Evolutionary conservation across 2,329 filamentous ascomycete genomes (phyloP).

Genomic region (Pyrenochaeta sp.): DNA sequence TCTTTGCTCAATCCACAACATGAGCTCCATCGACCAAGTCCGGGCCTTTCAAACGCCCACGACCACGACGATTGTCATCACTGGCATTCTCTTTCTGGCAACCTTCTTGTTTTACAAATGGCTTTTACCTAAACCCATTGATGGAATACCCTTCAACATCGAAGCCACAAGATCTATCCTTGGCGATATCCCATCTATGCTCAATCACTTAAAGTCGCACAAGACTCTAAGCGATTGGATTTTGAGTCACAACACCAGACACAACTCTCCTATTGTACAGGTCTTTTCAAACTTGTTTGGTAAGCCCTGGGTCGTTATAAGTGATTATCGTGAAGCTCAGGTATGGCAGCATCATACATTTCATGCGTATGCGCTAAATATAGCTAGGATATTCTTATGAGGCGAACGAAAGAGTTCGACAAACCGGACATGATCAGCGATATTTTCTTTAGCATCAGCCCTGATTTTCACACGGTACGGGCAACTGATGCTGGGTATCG

Average conservation of each 20-base stretch:
- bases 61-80: not conserved
- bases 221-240: constrained; percentile 14
- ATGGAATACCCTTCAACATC: constrained; percentile 57
- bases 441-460: constrained; percentile 47
- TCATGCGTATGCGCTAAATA: not conserved
- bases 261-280: constrained; percentile 47
- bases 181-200: constrained; percentile 52
- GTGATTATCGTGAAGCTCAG: constrained; percentile 55
- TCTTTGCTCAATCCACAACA: not conserved
- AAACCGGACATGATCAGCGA: constrained; percentile 44
- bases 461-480: constrained; percentile 46
- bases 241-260: constrained; percentile 2
- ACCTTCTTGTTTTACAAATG: constrained; percentile 21
- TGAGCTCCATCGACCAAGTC: not conserved
- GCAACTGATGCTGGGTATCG: constrained; percentile 43
- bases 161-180: constrained; percentile 48
- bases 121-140: constrained; percentile 55
- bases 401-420: constrained; percentile 58
- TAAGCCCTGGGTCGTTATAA: constrained; percentile 56
- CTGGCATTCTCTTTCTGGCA: not conserved
- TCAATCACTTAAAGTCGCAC: constrained; percentile 43
- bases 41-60: not conserved
- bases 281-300: constrained; percentile 57
- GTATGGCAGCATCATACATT: constrained; percentile 31
- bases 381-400: constrained; percentile 44